Evolutionary conservation across 2,329 filamentous ascomycete genomes (phyloP), one percentile per base, ranked within the genome.

Genomic region (Fusarium irregulare): DNA sequence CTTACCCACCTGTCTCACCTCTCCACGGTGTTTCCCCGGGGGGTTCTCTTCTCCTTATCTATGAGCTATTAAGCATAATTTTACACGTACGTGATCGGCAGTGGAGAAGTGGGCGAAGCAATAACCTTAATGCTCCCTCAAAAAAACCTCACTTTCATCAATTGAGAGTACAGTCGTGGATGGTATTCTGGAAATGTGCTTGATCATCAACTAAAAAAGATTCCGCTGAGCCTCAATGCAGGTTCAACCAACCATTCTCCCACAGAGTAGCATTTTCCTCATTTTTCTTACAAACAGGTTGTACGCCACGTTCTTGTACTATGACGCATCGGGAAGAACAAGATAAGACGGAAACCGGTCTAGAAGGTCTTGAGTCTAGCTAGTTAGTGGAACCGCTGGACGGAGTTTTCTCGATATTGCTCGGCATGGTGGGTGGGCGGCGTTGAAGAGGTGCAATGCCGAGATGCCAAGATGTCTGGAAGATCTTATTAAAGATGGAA

Each of bases 31-130:
- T 23, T 23, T n/a, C 21, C 37, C 41, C 57, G 34, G 44, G 34
- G 28, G 34, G 34, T 37, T 8, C 3, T 32, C 30, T 37, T 5
- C 18, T 42, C 30, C 60, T 66, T 66, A 66, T 66, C 63, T 61
- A 28, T 66, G 61, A 66, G 61, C 42, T 49, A 66, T 54, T 66
- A 66, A 66, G 61, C 63, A 66, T 66, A 66, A 66, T 45, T 66
- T 41, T 53, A 42, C 34, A 37, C 40, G 25, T 21, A 32, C 10
- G 40, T 14, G 61, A 66, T 66, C 55, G 40, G 23, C 54, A 45
- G 61, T 66, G 63, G 63, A 61, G 55, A 28, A 9, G 12, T 28
- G 58, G 61, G 59, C 25, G 42, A 32, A 30, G 28, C 28, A 65
- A 65, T 42, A 65, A 66, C 37, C 61, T 66, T 66, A 61, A 47